Base-by-base conservation (phyloP, 2,329 filamentous ascomycete species). In the Phoma herbarum region DNA sequence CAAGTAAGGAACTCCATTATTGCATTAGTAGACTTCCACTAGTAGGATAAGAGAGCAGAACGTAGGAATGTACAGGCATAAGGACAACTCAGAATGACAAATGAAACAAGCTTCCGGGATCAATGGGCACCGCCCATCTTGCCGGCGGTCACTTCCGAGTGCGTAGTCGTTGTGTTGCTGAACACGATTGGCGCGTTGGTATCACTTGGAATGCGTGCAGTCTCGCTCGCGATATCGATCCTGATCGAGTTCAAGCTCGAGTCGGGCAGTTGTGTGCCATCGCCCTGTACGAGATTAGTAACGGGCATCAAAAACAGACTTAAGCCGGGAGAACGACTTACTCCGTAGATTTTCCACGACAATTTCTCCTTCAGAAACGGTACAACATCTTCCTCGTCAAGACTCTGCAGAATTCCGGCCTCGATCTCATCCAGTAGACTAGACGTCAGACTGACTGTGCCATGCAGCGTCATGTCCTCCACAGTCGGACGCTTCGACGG, bases 401-500 rank as follows among this genome's bases (percentile, higher is more conserved):
- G 54, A 25, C 63, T 70, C 18, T 50, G 52, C 29, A 75, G 37
- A 10, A 57, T 55, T 1, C 66, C 66, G 0, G 57, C 62, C 2
- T 60, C 56, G 7, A 75, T 53, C 4, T 60, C 60, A 35, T 71
- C 71, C 4, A 75, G 26, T 11, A 77, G 63, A 43, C 59, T 63
- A 1, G 61, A 47, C 1, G 73, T 77, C 50, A 77, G 52, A 31
- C 64, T 68, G 3, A 72, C 58, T 0, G 59, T 65, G 8, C 70
- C 66, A 16, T 59, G 53, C 10, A 66, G 8, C 9, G 52, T 52
- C 43, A 46, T 52, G 1, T 67, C 63, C 1, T 51, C 23, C n/a
- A 52, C 48, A 20, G 53, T 54, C 4, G 31, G 51, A 22, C 53
- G 55, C 1, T 86, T 85, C 53, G 84, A 82, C 16, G 16, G 87